phyloP scores from a whole-genome alignment of 208 protist species.

The Leishmania turanica region DNA sequence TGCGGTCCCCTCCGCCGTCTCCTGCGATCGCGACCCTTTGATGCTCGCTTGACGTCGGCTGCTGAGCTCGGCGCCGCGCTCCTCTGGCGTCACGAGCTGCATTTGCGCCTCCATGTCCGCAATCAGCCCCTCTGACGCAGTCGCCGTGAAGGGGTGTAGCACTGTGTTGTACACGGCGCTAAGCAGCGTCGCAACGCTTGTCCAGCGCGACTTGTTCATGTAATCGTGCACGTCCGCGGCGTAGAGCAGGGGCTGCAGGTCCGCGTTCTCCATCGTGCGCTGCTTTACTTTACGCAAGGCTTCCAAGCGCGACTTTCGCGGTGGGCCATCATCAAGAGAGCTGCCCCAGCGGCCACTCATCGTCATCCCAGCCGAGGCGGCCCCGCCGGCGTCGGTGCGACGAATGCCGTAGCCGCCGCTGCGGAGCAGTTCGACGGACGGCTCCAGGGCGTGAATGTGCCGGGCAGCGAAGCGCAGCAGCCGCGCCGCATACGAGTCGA shows the following conservation, averaged over 20 bases:
- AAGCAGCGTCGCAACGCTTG: conserved; percentile 28
- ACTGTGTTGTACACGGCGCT: conserved; percentile 38
- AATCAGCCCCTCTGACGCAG: conserved; percentile 43
- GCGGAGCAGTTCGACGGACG: conserved; percentile 26
- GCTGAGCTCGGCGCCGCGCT: neutral
- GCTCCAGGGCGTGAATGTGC: conserved; percentile 24
- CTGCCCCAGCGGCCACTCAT: neutral
- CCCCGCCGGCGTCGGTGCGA: neutral
- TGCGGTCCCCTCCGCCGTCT: neutral
- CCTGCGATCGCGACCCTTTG: neutral
- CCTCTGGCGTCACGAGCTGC: conserved; percentile 13
- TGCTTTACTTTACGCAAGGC: conserved; percentile 44
- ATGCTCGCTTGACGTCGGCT: neutral
- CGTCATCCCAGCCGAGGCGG: neutral
- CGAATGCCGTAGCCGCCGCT: conserved; percentile 16
- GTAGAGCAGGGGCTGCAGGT: conserved; percentile 68
- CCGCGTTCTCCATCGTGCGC: conserved; percentile 40
- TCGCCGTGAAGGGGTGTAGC: conserved; percentile 68
- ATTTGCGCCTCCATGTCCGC: conserved; percentile 43
- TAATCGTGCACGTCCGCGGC: conserved; percentile 67
- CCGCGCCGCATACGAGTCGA: conserved; percentile 29
- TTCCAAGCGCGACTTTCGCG: conserved; percentile 25
- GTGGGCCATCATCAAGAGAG: conserved; percentile 27
- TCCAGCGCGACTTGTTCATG: conserved; percentile 37
- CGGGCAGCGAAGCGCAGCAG: conserved; percentile 32